Base-by-base conservation (phyloP, 371 early-diverging fungal genomes). In the Syncephalastrum monosporum region DNA sequence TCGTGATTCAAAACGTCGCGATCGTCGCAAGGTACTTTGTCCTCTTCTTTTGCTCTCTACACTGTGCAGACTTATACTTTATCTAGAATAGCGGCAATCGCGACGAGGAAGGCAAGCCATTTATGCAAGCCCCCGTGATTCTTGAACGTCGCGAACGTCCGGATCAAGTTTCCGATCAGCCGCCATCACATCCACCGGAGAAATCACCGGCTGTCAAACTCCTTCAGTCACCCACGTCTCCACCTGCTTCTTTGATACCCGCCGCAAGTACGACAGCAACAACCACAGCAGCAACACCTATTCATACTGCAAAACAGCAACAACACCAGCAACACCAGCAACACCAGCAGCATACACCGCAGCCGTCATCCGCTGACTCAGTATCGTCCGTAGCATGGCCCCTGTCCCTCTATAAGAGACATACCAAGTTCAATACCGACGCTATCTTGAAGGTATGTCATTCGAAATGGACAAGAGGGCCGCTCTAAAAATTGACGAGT, bases 71-170 rank as follows among this genome's bases (percentile, higher is more conserved):
- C 38, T 33, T 33, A 10, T 33, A 10, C 12, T 6, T 33, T 33
- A 33, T 33, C 38, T 33, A 59, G 50, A 48, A 25, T 41, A 49
- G 24, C 23, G 27, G 52, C 16, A 53, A 43, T 50, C 25, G 27
- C 43, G 48, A 45, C 47, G 53, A 58, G 6, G 45, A 42, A 48
- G 43, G 61, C 12, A 55, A 54, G 23, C 55, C 55, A 12, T 58
- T 63, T 52, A 17, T 68, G 47, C 68, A 68, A 41, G 61, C 61
- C 5, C 68, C 68, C 3, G 68, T 68, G 21, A 68, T 68, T 42
- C 44, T 68, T 14, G 68, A 68, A 61, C 63, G 68, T 46, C 63
- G 60, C 24, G 63, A 66, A 21, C 53, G 62, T 14, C n/a, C 24
- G 14, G 54, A 65, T 25, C 41, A 41, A 13, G 45, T 45, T 29